A percentile compares a stretch with the other conserved stretches of the same genome.
Evolutionary conservation across 177 flowering plant genomes (phyloP).

Genomic region (Vitis hybrid): DNA sequence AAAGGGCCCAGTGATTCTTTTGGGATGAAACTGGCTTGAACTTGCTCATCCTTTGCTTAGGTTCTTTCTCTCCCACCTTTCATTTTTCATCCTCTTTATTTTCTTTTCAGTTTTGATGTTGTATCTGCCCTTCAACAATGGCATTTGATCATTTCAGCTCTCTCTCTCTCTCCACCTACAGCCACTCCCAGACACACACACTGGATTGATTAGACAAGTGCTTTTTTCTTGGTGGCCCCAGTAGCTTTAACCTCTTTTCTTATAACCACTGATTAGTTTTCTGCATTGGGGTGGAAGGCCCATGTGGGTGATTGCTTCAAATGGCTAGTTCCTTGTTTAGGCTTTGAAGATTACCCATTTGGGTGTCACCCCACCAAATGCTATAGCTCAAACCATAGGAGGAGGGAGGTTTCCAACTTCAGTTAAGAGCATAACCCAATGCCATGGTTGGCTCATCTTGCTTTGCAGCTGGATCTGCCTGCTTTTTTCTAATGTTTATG

Average conservation of each 20-base stretch:
- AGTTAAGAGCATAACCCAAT: too few relatives aligned
- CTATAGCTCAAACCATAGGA: too few relatives aligned
- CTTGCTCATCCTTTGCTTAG: slow-evolving; percentile 8
- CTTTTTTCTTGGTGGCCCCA: slow-evolving; percentile 20
- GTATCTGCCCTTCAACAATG: too few relatives aligned
- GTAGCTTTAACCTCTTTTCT: background rate
- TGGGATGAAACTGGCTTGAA: slow-evolving; percentile 1
- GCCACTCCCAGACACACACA: background rate
- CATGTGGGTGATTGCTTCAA: slow-evolving; percentile 12
- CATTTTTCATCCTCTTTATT: too few relatives aligned
- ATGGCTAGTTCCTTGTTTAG: slow-evolving; percentile 1
- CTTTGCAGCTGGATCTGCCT: too few relatives aligned
- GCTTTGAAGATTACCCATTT: background rate
- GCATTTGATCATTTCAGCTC: background rate
- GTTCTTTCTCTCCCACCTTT: slow-evolving; percentile 2
- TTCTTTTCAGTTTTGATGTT: too few relatives aligned
- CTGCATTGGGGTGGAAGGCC: slow-evolving; percentile 4
- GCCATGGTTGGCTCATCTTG: too few relatives aligned
- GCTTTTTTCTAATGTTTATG: too few relatives aligned
- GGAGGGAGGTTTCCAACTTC: too few relatives aligned
- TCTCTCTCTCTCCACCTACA: background rate
- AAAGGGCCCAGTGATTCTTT: slow-evolving; percentile 11
- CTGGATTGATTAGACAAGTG: slow-evolving; percentile 1
- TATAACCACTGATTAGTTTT: slow-evolving; percentile 4
- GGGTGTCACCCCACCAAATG: too few relatives aligned